Evolutionary conservation across 495 filamentous ascomycete genomes (phyloP).

Genomic region (Xylaria cubensis): DNA sequence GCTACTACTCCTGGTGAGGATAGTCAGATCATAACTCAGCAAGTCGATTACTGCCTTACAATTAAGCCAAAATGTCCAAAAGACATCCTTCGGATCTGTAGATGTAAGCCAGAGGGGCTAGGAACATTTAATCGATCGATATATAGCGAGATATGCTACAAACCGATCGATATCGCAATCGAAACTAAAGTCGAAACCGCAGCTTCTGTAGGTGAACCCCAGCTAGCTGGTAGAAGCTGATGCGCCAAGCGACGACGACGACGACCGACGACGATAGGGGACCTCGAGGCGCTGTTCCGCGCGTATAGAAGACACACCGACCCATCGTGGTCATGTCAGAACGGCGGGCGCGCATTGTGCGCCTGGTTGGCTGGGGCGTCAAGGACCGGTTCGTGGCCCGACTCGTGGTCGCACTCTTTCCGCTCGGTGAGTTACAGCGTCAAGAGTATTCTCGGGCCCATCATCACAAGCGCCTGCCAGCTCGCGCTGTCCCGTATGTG

Average conservation of each 20-base stretch:
- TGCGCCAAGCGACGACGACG: not conserved
- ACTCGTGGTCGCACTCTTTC: slow-evolving; percentile 29
- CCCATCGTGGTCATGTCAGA: slow-evolving; percentile 33
- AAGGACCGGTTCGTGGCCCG: slow-evolving; percentile 33
- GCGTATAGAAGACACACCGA: slow-evolving; percentile 32
- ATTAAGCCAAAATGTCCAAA: no score
- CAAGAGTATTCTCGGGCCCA: slow-evolving; percentile 23
- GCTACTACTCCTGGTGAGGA: no score
- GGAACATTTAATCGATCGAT: no score
- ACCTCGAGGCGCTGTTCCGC: slow-evolving; percentile 31
- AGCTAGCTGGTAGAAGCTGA: slow-evolving; percentile 30
- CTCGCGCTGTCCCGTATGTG: not conserved
- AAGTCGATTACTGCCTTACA: no score
- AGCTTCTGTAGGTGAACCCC: no score
- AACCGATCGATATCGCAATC: no score
- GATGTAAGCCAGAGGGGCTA: no score
- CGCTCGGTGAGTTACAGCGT: slow-evolving; percentile 14
- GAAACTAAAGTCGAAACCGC: no score
- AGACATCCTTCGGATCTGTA: no score
- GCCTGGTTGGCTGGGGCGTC: slow-evolving; percentile 22
- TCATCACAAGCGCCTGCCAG: slow-evolving; percentile 27
- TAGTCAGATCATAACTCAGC: no score
- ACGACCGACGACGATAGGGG: slow-evolving; percentile 3
- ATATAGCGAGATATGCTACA: no score
- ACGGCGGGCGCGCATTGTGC: slow-evolving; percentile 28